Evolutionary conservation across 2,329 filamentous ascomycete genomes (phyloP).

Genomic region (Fusarium sp.): DNA sequence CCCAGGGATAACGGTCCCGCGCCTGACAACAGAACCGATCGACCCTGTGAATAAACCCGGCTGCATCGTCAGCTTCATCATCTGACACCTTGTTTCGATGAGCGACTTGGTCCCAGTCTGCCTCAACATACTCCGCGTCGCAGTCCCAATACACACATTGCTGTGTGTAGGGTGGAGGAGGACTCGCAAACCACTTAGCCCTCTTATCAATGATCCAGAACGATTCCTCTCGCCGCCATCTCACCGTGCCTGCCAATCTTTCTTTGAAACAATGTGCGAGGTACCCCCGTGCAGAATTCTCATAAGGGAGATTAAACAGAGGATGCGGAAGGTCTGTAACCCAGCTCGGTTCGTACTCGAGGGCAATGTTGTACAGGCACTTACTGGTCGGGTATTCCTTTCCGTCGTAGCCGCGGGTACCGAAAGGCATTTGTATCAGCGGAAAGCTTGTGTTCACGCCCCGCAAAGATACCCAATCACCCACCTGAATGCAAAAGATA

Average conservation of each 20-base stretch:
- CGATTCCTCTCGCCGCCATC: fast-evolving
- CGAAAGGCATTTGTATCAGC: too few species aligned
- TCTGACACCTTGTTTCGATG: fast-evolving
- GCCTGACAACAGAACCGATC: too few species aligned
- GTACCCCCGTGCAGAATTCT: background rate
- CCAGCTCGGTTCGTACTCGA: background rate
- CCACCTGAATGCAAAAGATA: too few species aligned
- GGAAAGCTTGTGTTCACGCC: fast-evolving
- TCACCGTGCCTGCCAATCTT: background rate
- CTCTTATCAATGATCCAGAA: conserved; percentile 13
- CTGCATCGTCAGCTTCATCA: background rate
- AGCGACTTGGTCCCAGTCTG: background rate
- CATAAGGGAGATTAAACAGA: fast-evolving
- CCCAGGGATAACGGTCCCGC: too few species aligned
- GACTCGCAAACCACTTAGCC: background rate
- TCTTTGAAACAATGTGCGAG: background rate
- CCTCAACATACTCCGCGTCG: conserved; percentile 5
- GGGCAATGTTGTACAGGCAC: too few species aligned
- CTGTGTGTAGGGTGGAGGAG: background rate
- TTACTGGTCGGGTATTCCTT: too few species aligned
- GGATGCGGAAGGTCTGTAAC: background rate
- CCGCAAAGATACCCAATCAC: too few species aligned
- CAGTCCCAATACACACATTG: background rate
- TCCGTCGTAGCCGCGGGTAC: fast-evolving
- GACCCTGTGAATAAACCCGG: background rate